phyloP scores from a whole-genome alignment of 768 basidiomycete genomes.

The Lactifluus hygrophoroides region DNA sequence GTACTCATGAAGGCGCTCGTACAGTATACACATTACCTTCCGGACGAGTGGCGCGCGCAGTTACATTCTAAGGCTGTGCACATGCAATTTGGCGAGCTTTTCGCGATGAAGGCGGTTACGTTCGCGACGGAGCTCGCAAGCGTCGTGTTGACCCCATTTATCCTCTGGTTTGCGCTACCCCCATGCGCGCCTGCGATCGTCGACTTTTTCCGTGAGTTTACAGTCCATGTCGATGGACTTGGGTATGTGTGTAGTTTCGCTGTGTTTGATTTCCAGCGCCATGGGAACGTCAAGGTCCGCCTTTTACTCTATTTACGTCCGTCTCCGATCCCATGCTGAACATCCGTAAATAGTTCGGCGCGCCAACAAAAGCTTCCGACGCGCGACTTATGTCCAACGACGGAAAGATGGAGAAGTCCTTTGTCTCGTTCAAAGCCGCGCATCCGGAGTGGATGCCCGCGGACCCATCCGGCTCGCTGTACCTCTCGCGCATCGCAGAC shows the following conservation, averaged over 20 bases:
- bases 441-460: slow-evolving; percentile 94
- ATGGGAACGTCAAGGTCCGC: slow-evolving; percentile 81
- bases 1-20: slow-evolving; percentile 87
- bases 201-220: slow-evolving; percentile 98
- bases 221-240: slow-evolving; percentile 91
- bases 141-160: slow-evolving; percentile 88
- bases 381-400: slow-evolving; percentile 78
- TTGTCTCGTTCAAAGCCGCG: slow-evolving; percentile 91
- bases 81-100: slow-evolving; percentile 83
- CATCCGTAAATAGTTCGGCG: slow-evolving; percentile 59
- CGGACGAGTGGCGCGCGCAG: slow-evolving; percentile 81
- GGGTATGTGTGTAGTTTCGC: slow-evolving; percentile 98
- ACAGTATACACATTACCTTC: slow-evolving; percentile 93
- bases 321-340: not conserved
- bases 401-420: slow-evolving; percentile 99
- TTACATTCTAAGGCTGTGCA: slow-evolving; percentile 92
- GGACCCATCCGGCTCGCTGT: slow-evolving; percentile 86
- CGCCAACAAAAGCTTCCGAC: slow-evolving; percentile 58
- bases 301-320: not conserved
- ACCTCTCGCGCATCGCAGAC: slow-evolving; percentile 73
- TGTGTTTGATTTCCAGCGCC: slow-evolving; percentile 94
- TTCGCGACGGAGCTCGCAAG: slow-evolving; percentile 86
- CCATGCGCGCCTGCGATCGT: slow-evolving; percentile 83
- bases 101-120: slow-evolving; percentile 84
- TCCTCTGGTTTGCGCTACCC: slow-evolving; percentile 90